Conservation (phyloP, 805 yeast species). For the Ogataea angusta region DNA sequence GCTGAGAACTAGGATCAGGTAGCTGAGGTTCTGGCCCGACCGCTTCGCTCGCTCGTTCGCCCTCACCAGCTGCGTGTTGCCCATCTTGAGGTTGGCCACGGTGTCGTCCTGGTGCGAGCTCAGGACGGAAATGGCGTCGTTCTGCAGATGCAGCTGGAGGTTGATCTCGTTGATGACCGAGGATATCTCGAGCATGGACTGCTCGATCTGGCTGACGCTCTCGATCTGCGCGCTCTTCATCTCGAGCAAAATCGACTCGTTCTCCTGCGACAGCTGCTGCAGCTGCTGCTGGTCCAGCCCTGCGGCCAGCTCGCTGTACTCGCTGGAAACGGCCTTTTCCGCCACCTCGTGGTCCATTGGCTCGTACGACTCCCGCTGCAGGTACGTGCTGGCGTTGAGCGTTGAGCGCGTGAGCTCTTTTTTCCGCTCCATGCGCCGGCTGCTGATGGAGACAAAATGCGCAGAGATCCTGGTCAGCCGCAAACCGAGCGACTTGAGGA, state of each 20-base stretch:
- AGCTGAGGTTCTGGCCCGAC: conserved; percentile 55
- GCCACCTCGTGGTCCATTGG: conserved; percentile 33
- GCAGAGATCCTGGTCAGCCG: conserved; percentile 41
- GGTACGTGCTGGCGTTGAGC: conserved; percentile 20
- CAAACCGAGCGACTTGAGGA: conserved; percentile 47
- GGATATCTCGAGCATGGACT: conserved; percentile 67
- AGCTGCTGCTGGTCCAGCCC: conserved; percentile 47
- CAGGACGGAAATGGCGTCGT: conserved; percentile 61
- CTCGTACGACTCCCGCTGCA: conserved; percentile 3
- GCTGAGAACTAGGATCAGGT: conserved; percentile 53
- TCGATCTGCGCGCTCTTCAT: conserved; percentile 58
- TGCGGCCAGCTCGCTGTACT: conserved; percentile 34
- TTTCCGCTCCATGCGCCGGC: conserved; percentile 43
- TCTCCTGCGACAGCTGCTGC: conserved; percentile 56
- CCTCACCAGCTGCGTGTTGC: conserved; percentile 64
- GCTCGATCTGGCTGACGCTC: conserved; percentile 58
- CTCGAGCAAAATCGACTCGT: conserved; percentile 48
- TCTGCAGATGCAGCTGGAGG: conserved; percentile 68
- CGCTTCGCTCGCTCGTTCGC: conserved; percentile 66
- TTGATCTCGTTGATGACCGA: conserved; percentile 72
- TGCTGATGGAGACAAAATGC: conserved; percentile 47
- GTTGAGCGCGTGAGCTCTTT: conserved; percentile 36
- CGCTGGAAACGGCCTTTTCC: conserved; percentile 32
- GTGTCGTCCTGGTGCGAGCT: conserved; percentile 67
- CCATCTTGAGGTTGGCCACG: conserved; percentile 60